Evolutionary conservation across 2,329 filamentous ascomycete species (phyloP).

Genomic region (Exophiala mesophila): DNA sequence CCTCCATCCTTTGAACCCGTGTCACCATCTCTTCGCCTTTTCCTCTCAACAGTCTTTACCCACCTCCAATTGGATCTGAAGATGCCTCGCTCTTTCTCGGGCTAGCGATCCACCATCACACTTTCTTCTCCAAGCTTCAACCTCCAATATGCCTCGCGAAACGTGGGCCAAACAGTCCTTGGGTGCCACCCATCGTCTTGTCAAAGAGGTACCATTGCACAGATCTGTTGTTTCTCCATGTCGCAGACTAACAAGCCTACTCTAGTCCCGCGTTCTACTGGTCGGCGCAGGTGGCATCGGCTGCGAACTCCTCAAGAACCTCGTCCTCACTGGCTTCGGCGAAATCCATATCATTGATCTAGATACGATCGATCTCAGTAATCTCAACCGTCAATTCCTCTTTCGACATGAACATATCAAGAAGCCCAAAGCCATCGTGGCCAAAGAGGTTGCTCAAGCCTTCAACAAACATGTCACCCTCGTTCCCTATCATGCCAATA

Average conservation of each 20-base stretch:
- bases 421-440: conserved; percentile 89
- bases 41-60: not conserved
- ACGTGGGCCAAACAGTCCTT: conserved; percentile 58
- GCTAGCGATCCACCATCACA: not conserved
- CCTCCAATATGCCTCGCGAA: conserved; percentile 40
- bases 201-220: conserved; percentile 60
- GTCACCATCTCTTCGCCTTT: conserved; percentile 5
- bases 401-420: conserved; percentile 98
- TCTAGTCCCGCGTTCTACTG: conserved; percentile 78
- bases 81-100: not conserved
- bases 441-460: conserved; percentile 80
- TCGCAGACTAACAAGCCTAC: conserved; percentile 8
- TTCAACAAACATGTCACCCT: conserved; percentile 90
- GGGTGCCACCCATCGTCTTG: conserved; percentile 58
- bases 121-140: conserved; percentile 4
- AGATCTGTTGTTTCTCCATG: not conserved
- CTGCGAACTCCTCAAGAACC: conserved; percentile 94
- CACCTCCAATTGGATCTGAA: conserved; percentile 3
- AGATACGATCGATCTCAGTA: conserved; percentile 96
- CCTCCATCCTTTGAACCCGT: conserved; percentile 3
- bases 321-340: conserved; percentile 85
- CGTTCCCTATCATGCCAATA: conserved; percentile 86
- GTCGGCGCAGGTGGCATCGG: conserved; percentile 96
- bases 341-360: conserved; percentile 94
- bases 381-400: conserved; percentile 94